Evolutionary conservation across 257 asterid genomes (phyloP).

Genomic region (Solanum neorickii): DNA sequence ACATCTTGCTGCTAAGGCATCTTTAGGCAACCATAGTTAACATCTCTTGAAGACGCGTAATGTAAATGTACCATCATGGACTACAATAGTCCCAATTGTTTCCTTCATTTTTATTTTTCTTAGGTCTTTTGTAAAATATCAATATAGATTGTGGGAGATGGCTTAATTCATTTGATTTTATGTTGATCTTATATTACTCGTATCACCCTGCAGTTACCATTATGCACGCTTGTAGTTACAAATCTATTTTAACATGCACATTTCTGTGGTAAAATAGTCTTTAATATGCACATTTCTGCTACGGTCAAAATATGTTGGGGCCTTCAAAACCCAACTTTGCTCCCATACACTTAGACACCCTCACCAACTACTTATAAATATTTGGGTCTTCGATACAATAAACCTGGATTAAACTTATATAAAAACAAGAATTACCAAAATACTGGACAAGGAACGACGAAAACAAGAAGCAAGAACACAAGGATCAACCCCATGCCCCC

Average conservation of each 20-base stretch:
- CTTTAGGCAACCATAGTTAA: constrained; percentile 3
- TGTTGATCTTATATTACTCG: background rate
- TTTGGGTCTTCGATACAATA: background rate
- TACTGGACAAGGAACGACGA: background rate
- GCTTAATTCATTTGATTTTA: background rate
- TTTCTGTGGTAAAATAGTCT: background rate
- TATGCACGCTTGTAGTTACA: background rate
- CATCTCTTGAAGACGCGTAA: background rate
- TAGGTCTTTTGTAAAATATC: background rate
- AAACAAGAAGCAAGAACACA: background rate
- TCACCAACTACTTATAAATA: too few relatives aligned
- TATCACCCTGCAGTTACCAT: background rate
- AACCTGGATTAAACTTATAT: background rate
- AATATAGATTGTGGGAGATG: background rate
- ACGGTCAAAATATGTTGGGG: background rate
- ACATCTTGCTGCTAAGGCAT: constrained; percentile 81
- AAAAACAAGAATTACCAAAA: background rate
- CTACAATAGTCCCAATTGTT: background rate
- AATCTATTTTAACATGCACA: background rate
- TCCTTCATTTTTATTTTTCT: background rate
- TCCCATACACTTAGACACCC: background rate
- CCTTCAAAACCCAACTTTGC: background rate
- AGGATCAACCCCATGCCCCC: background rate
- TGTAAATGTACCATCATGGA: background rate
- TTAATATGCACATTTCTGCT: too few relatives aligned